Evolutionary conservation across 2,329 filamentous ascomycete species (phyloP), one percentile per base, ranked within the genome.

Genomic region (Alternaria postmessia): DNA sequence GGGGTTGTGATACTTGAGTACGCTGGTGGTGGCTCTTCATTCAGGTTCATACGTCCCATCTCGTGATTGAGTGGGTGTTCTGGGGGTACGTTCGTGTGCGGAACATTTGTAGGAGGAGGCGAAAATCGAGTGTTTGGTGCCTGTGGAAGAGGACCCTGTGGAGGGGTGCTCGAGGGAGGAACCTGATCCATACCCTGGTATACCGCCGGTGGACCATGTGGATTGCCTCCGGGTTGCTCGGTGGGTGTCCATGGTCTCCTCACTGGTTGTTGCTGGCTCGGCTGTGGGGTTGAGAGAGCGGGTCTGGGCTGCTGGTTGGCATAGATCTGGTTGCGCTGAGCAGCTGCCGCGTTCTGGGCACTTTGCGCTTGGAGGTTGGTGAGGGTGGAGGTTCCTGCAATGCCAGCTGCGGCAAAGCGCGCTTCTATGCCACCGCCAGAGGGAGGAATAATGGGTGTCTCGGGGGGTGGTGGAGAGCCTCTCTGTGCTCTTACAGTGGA

Each of bases 231-330:
- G 1, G 94, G 93, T 58, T 89, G 86, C 77, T 99, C 95, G 3
- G 95, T 98, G 1, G 95, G 95, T 9, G 94, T 98, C 95, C 94
- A 98, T 30, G 94, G 94, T 48, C 94, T 86, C 26, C 84, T 75
- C 38, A 81, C 75, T 32, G 78, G 83, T 47, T 79, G 78, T 71
- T 78, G 78, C 59, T 78, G 79, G 43, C 59, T 57, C 61, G 76
- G 75, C 66, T 73, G 71, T 34, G 81, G 81, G 56, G 81, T 80
- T 54, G 84, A 82, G 36, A 84, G 82, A 22, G 85, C 86, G 76
- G 75, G 75, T 28, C 76, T 76, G 43, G 80, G 77, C 63, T 77
- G 76, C 49, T 79, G 75, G 42, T 78, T 75, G 7, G 78, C 77
- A 67, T 97, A 97, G 61, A 95, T 92, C 38, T 92, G 91, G 63